These are phyloP conservation scores for Penicillium odoratum DNA, from an alignment of 495 filamentous ascomycete species.

Conservation along the genomic window DNA sequence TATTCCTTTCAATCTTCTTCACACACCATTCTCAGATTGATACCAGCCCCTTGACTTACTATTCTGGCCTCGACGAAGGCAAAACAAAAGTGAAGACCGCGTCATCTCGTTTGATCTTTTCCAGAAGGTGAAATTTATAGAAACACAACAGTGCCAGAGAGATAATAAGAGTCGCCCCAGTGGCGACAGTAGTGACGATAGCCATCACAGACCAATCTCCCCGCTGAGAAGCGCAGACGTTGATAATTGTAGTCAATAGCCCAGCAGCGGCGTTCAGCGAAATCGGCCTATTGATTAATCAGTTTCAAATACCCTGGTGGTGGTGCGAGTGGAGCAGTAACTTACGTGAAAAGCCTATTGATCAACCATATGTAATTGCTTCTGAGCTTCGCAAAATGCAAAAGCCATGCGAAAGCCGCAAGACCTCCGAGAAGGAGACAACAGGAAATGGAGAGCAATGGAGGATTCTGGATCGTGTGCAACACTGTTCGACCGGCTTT, in stretches of 20 bases:
- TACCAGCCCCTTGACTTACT: neutral
- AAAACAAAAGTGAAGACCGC: conserved; percentile 1
- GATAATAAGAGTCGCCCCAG: conserved; percentile 8
- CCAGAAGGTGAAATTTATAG: conserved; percentile 13
- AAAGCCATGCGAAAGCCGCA: conserved; percentile 5
- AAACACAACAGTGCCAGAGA: conserved; percentile 4
- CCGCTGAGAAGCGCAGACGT: conserved; percentile 14
- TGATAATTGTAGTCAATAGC: conserved; percentile 18
- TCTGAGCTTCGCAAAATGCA: conserved; percentile 7
- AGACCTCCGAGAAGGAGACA: conserved; percentile 4
- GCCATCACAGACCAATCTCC: conserved; percentile 19
- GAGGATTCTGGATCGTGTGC: conserved; percentile 10
- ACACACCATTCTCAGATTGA: neutral
- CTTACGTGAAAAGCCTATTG: conserved; percentile 12
- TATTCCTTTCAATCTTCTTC: neutral
- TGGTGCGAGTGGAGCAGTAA: neutral
- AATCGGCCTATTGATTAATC: conserved; percentile 11
- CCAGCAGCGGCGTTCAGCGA: conserved; percentile 17
- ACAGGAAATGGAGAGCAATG: conserved; percentile 8
- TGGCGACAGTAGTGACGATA: conserved; percentile 13
- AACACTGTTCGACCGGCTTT: conserved; percentile 7
- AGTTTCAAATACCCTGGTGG: conserved; percentile 21
- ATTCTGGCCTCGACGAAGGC: neutral
- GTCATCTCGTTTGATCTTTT: conserved; percentile 9
- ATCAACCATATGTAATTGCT: conserved; percentile 10